Evolutionary conservation across 2,329 filamentous ascomycete genomes (phyloP), one percentile per base, ranked within the genome.

Genomic region (Neonectria sp.): DNA sequence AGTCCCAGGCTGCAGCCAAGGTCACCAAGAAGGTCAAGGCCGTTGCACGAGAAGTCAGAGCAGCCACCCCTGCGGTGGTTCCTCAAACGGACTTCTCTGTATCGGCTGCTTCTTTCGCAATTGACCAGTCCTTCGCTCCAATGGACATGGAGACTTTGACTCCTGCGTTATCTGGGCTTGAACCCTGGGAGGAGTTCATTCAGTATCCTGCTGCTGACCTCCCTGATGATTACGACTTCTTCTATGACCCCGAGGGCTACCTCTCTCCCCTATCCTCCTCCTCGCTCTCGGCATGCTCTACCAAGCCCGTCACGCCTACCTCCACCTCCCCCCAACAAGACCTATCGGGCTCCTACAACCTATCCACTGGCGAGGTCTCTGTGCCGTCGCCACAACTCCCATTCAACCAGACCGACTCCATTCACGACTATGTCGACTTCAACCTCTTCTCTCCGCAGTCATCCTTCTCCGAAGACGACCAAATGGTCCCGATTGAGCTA

Each of bases 361-460:
- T 53, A 27, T 59, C 51, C n/a, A 43, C 55, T 57, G 57, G 65
- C 52, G 68, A 70, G 33, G 43, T 29, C n/a, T 15, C 33, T 12
- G 46, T 66, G 60, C 55, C 64, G 40, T 64, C 69, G 40, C 61
- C 66, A 29, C 62, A 69, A 25, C 65, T 76, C 51, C 75, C 74
- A 48, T 76, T 71, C 64, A 65, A 74, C 61, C 70, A 76, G 46
- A 59, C 58, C 31, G 72, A 71, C 64, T 61, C 63, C 60, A 65
- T 68, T 55, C 51, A 74, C 68, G 79, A 85, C 77, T 89, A 89
- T 72, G 78, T 83, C 71, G 87, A 89, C 79, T 89, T 89, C 80
- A 86, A 84, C 73, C 82, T 89, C 17, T 89, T 84, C 79, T 89
- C 86, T 56, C 86, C 87, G 3, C 77, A 79, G 25, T 83, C 85